Evolutionary conservation across 2,329 filamentous ascomycete species (phyloP).

Genomic region (Cercospora beticola): DNA sequence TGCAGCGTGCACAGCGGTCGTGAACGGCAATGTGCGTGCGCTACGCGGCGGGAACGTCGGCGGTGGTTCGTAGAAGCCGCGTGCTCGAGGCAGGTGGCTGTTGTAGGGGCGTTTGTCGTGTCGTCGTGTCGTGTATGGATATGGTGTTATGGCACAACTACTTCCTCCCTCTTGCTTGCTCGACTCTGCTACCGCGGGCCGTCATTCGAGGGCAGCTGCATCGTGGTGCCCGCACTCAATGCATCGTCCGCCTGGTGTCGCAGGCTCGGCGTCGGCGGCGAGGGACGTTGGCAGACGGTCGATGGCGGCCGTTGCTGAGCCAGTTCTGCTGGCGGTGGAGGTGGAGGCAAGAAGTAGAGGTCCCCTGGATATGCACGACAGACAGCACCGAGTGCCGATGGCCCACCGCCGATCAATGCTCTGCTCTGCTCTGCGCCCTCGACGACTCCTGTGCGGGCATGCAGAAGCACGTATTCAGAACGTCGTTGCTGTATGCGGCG

Average conservation of each 20-base stretch:
- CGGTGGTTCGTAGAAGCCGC: background rate
- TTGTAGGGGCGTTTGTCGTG: background rate
- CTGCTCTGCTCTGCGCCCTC: background rate
- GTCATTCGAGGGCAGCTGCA: slow-evolving; percentile 9
- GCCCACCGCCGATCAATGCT: background rate
- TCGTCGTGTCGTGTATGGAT: slow-evolving; percentile 3
- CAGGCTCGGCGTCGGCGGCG: background rate
- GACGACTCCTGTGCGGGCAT: background rate
- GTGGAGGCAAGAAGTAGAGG: background rate
- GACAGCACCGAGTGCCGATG: background rate
- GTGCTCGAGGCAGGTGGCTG: background rate
- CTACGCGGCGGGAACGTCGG: slow-evolving; percentile 8
- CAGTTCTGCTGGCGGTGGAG: background rate
- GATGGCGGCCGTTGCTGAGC: background rate
- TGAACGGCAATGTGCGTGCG: slow-evolving; percentile 10
- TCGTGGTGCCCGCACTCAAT: slow-evolving; percentile 19
- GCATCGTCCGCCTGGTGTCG: slow-evolving; percentile 3
- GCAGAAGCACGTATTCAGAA: background rate
- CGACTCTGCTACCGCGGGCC: slow-evolving; percentile 6
- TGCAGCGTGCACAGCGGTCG: slow-evolving; percentile 9
- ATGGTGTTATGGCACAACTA: background rate
- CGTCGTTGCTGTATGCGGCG: background rate
- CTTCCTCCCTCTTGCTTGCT: slow-evolving; percentile 1
- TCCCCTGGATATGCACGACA: background rate
- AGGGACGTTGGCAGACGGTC: background rate